Evolutionary conservation across 2,329 filamentous ascomycete genomes (phyloP).

Genomic region (Metarhizium anisopliae): DNA sequence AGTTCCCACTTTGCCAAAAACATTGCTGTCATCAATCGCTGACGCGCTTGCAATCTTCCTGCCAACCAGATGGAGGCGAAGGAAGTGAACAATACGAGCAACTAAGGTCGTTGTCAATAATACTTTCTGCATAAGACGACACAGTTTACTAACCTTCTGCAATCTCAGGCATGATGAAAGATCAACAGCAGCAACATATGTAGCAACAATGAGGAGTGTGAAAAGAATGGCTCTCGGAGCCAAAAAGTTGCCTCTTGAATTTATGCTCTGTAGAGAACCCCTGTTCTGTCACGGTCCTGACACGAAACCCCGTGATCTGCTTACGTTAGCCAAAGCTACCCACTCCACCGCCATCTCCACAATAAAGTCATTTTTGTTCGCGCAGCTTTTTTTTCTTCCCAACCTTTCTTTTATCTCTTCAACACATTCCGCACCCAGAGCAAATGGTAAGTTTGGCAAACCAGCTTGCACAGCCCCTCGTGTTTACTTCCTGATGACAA

Average conservation of each 20-base stretch:
- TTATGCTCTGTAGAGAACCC: background rate
- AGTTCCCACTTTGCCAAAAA: constrained; percentile 88
- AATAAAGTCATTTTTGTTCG: constrained; percentile 15
- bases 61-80: constrained; percentile 74
- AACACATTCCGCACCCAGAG: constrained; percentile 2
- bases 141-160: constrained; percentile 39
- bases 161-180: constrained; percentile 49
- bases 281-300: constrained; percentile 13
- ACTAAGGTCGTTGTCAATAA: constrained; percentile 36
- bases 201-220: background rate
- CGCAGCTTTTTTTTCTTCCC: constrained; percentile 17
- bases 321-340: constrained; percentile 11
- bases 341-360: constrained; percentile 11
- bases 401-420: constrained; percentile 4
- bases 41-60: constrained; percentile 64
- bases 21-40: constrained; percentile 69
- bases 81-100: constrained; percentile 76
- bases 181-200: background rate
- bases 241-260: background rate
- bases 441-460: constrained; percentile 10
- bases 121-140: background rate
- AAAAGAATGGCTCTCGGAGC: background rate
- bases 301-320: constrained; percentile 23
- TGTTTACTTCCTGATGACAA: constrained; percentile 62
- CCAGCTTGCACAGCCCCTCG: background rate